Percentiles rank a stretch among this genome's conserved stretches.
Evolutionary conservation across 805 yeast genomes (phyloP).

Genomic region (Cephaloascus albidus): DNA sequence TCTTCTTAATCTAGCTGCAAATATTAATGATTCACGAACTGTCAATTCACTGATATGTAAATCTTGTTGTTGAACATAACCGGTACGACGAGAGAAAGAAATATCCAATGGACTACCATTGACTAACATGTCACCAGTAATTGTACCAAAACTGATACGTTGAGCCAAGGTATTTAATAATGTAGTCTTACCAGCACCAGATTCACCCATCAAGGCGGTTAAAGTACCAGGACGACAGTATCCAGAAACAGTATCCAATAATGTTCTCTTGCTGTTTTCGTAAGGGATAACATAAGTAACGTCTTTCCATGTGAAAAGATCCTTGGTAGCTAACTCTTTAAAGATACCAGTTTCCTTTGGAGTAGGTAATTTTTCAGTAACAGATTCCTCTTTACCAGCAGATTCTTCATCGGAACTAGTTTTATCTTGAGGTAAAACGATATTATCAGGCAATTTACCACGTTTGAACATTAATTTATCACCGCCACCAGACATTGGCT

Average conservation of each 20-base stretch:
- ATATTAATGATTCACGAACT: constrained; percentile 65
- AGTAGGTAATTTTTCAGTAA: constrained; percentile 22
- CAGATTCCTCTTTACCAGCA: constrained; percentile 20
- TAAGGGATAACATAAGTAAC: constrained; percentile 48
- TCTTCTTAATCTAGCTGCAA: constrained; percentile 67
- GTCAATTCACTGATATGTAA: constrained; percentile 60
- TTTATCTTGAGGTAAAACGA: constrained; percentile 8
- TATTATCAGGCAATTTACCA: constrained; percentile 12
- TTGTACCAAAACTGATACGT: constrained; percentile 60
- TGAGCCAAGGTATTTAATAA: constrained; percentile 64
- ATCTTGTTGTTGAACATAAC: constrained; percentile 79
- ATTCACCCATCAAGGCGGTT: constrained; percentile 79
- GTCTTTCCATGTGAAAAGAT: constrained; percentile 54
- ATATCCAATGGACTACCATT: constrained; percentile 56
- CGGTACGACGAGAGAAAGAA: constrained; percentile 69
- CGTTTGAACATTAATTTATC: constrained; percentile 19
- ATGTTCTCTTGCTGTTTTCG: constrained; percentile 23
- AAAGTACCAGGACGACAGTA: constrained; percentile 75
- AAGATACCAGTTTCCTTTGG: constrained; percentile 2
- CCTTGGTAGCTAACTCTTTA: constrained; percentile 25
- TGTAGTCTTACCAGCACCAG: constrained; percentile 85
- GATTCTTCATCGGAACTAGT: constrained; percentile 21
- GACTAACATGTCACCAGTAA: constrained; percentile 64
- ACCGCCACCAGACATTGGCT: constrained; percentile 22
- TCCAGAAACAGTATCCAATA: constrained; percentile 36